These are phyloP conservation scores for Coniochaeta sp. DNA, from an alignment of 2,329 filamentous ascomycete species.

Conservation along the genomic window DNA sequence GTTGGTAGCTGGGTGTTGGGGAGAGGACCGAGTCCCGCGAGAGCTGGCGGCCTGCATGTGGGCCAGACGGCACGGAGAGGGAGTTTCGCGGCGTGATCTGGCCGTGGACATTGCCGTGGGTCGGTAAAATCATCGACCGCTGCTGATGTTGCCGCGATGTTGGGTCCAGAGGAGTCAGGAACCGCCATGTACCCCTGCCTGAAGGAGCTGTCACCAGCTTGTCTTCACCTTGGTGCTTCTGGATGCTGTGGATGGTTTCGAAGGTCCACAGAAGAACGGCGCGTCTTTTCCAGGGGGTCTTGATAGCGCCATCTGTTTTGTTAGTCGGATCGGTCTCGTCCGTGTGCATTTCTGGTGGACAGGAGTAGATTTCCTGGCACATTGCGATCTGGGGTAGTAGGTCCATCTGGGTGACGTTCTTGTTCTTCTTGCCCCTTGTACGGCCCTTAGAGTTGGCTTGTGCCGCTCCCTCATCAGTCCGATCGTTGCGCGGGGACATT, in stretches of 20 bases:
- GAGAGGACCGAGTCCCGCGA: constrained; percentile 43
- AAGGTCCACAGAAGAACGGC: constrained; percentile 59
- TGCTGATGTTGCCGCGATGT: constrained; percentile 51
- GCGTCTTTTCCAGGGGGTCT: constrained; percentile 44
- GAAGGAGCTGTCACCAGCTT: constrained; percentile 40
- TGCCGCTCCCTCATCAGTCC: constrained; percentile 11
- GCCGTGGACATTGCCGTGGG: constrained; percentile 2
- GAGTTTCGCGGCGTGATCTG: constrained; percentile 5
- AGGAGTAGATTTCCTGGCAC: constrained; percentile 60
- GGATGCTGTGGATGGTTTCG: constrained; percentile 36
- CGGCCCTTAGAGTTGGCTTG: constrained; percentile 8
- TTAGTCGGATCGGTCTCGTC: constrained; percentile 7
- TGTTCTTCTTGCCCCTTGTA: constrained; percentile 16
- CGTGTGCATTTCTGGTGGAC: constrained; percentile 29
- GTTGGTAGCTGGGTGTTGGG: constrained; percentile 39
- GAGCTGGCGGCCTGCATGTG: constrained; percentile 6
- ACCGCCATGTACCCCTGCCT: constrained; percentile 49
- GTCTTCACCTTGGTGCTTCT: constrained; percentile 16
- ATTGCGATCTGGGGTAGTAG: constrained; percentile 55
- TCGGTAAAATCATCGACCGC: constrained; percentile 26
- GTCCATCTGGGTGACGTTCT: constrained; percentile 39
- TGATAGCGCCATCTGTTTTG: constrained; percentile 4
- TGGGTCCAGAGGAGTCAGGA: constrained; percentile 53
- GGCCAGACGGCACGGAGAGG: constrained; percentile 4
- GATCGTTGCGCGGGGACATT: constrained; percentile 14